Evolutionary conservation across 208 protist genomes (phyloP), one percentile per base, ranked within the genome.

Genomic region (Trypanosoma mega): DNA sequence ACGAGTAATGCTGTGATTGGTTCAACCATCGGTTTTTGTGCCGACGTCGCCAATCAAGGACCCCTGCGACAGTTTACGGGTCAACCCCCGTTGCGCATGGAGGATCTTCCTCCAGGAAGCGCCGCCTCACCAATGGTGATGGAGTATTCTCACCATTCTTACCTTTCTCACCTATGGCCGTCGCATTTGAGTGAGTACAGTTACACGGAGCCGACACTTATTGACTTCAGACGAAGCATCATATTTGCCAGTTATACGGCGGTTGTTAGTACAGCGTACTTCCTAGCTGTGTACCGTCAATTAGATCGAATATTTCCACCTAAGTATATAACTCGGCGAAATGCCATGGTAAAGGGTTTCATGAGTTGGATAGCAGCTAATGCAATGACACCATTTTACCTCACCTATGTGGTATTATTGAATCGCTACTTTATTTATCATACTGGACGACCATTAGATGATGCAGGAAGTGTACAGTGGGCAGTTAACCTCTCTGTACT

Each of bases 171-270:
- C 21, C 34, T 29, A 21, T 45, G 47, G 20, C 5, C 24, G 24
- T 18, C 29, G 21, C 34, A n/a, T 12, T 2, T 37, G 7, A 60
- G 24, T 2, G 8, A 7, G 34, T 37, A 49, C n/a, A 58, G 21
- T 45, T 68, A 69, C 59, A 61, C 76, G 2, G 63, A 58, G 0
- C 26, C 84, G 0, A 16, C 48, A 18, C 47, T 88, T 16, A 65
- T 90, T n/a, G 86, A 93, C 49, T 52, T 93, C 12, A 79, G 82
- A 3, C 72, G 86, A 43, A 93, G 86, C 30, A 60, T 83, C 26
- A 90, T 93, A 63, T 93, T 93, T 56, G 74, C 64, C 44, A 93
- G 86, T 58, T 90, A 83, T 51, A 85, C 80, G 29, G 66, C 84
- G 37, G 23, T 88, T 4, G 84, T 93, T 47, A 76, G 78, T 5